A percentile compares a stretch with the other conserved stretches of the same genome.
Evolutionary conservation across 441 rosid genomes (phyloP).

Genomic region (Syzygium syzygioides): DNA sequence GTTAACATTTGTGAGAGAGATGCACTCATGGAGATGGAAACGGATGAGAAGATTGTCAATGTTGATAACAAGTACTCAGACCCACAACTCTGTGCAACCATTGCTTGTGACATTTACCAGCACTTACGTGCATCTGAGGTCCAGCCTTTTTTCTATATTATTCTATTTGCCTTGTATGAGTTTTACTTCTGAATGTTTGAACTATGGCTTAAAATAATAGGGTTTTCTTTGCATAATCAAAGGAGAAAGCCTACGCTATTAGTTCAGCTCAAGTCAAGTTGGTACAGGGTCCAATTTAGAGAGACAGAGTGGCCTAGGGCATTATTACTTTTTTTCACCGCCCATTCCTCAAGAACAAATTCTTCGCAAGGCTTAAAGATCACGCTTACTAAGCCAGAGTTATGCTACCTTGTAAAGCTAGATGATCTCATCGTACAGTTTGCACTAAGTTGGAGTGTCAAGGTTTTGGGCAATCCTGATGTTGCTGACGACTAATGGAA

Average conservation of each 20-base stretch:
- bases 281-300: background rate
- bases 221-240: background rate
- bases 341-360: background rate
- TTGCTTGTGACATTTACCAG: constrained; percentile 86
- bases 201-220: background rate
- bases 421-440: background rate
- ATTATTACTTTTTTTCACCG: background rate
- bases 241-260: background rate
- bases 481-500: background rate
- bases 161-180: background rate
- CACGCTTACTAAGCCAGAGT: background rate
- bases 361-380: background rate
- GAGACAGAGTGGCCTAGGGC: background rate
- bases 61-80: constrained; percentile 51
- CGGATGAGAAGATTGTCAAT: constrained; percentile 37
- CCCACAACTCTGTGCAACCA: constrained; percentile 81
- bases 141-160: background rate
- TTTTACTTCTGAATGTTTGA: background rate
- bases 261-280: background rate
- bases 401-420: background rate
- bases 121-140: constrained; percentile 89
- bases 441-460: background rate
- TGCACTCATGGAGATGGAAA: constrained; percentile 35
- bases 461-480: background rate
- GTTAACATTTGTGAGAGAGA: constrained; percentile 48